A percentile compares a stretch with the other conserved stretches of the same genome.
These are phyloP conservation scores for Xenoacremonium recifei DNA, from an alignment of 2,329 filamentous ascomycete species.

Conservation along the genomic window DNA sequence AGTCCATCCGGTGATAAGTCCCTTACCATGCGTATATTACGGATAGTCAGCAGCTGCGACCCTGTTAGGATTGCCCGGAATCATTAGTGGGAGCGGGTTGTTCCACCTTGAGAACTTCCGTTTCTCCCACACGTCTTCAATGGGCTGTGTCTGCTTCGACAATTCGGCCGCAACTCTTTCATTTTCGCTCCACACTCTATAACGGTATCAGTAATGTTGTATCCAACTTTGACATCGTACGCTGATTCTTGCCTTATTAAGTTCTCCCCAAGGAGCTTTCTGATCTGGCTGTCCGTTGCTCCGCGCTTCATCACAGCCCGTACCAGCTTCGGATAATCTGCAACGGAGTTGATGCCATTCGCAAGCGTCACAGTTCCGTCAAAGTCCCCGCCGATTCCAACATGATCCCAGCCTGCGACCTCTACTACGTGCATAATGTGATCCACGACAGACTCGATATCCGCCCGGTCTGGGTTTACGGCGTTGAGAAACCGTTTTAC, in stretches of 20 bases:
- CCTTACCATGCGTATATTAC: too few relatives aligned
- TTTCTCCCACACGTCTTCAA: constrained; percentile 4
- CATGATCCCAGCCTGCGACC: constrained; percentile 27
- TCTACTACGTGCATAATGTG: constrained; percentile 17
- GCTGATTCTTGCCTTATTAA: constrained; percentile 3
- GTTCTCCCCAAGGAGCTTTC: constrained; percentile 14
- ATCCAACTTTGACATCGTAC: not conserved
- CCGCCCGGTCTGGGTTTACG: constrained; percentile 21
- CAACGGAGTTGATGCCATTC: constrained; percentile 10
- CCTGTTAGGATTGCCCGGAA: constrained; percentile 1
- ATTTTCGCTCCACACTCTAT: constrained; percentile 5
- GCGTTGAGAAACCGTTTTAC: constrained; percentile 24
- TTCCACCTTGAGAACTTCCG: constrained; percentile 2
- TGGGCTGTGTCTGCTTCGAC: not conserved
- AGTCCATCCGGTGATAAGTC: too few relatives aligned
- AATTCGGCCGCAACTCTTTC: not conserved
- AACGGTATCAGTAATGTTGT: not conserved
- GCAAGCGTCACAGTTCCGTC: constrained; percentile 9
- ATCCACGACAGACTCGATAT: constrained; percentile 27
- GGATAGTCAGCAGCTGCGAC: constrained; percentile 3
- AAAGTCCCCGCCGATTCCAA: constrained; percentile 18
- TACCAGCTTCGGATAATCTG: constrained; percentile 11
- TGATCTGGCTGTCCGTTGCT: constrained; percentile 13
- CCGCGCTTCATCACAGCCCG: constrained; percentile 12
- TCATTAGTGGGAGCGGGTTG: constrained; percentile 3